Evolutionary conservation across 2,329 filamentous ascomycete genomes (phyloP).

Genomic region (Ophiostoma piceae): DNA sequence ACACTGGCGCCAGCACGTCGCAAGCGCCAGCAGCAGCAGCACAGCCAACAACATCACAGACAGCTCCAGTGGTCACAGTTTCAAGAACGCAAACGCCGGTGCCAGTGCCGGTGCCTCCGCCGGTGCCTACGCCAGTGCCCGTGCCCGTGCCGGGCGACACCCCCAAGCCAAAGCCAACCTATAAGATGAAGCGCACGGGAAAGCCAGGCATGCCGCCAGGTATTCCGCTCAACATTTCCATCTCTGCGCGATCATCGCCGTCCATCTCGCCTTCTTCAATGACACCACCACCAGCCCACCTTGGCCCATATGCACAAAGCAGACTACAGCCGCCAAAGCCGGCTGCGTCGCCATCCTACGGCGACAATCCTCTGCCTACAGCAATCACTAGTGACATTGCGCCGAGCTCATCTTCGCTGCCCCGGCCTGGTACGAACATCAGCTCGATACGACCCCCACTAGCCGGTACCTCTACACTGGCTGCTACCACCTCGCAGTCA

Average conservation of each 20-base stretch:
- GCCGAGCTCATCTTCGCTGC: background rate
- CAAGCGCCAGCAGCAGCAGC: background rate
- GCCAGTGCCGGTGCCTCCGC: background rate
- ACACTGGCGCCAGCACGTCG: background rate
- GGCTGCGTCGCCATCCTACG: background rate
- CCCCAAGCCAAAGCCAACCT: background rate
- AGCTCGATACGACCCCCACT: background rate
- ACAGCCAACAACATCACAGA: constrained; percentile 5
- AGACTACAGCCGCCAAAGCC: background rate
- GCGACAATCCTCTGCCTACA: constrained; percentile 1
- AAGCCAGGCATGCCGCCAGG: constrained; percentile 14
- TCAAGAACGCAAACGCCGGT: background rate
- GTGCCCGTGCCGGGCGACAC: background rate
- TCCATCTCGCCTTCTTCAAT: constrained; percentile 11
- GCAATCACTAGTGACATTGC: constrained; percentile 7
- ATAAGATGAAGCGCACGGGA: constrained; percentile 17
- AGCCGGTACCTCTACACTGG: background rate
- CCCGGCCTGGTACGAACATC: background rate
- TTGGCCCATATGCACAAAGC: background rate
- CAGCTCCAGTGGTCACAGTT: background rate
- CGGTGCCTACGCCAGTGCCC: background rate
- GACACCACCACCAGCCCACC: background rate
- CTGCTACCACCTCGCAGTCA: background rate
- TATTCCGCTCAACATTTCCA: background rate
- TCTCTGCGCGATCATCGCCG: background rate